Evolutionary conservation across 1,284 basidiomycete genomes (phyloP).

Genomic region (Ceratobasidium sp.): DNA sequence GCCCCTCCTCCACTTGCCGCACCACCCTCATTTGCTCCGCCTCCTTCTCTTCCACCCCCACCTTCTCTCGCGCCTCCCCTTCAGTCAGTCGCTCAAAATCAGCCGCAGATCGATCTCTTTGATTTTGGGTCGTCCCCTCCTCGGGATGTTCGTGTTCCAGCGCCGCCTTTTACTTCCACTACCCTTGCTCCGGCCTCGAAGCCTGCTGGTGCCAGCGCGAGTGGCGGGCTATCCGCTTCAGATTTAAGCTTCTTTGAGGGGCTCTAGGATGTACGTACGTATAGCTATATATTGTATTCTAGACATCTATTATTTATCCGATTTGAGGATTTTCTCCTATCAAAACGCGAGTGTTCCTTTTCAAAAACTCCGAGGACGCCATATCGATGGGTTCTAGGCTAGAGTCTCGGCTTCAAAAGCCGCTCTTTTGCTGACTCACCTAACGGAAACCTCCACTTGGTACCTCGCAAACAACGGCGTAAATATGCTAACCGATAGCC

Average conservation of each 20-base stretch:
- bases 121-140: conserved; percentile 34
- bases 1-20: conserved; percentile 9
- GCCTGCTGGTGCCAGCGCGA: background rate
- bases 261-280: background rate
- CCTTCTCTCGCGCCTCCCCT: background rate
- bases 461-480: too few species aligned
- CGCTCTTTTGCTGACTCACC: background rate
- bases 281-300: conserved; percentile 20
- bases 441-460: background rate
- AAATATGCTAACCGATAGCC: background rate
- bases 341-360: background rate
- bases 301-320: conserved; percentile 28
- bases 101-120: conserved; percentile 23
- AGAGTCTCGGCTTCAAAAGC: background rate
- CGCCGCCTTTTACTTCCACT: conserved; percentile 1
- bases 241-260: conserved; percentile 37
- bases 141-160: background rate
- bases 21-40: background rate
- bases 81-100: background rate
- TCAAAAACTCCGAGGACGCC: background rate
- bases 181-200: background rate
- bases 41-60: background rate
- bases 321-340: background rate
- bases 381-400: background rate
- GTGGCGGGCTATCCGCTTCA: conserved; percentile 26